Conservation (phyloP, 768 basidiomycete genomes). For the Boletus subcaerulescens region DNA sequence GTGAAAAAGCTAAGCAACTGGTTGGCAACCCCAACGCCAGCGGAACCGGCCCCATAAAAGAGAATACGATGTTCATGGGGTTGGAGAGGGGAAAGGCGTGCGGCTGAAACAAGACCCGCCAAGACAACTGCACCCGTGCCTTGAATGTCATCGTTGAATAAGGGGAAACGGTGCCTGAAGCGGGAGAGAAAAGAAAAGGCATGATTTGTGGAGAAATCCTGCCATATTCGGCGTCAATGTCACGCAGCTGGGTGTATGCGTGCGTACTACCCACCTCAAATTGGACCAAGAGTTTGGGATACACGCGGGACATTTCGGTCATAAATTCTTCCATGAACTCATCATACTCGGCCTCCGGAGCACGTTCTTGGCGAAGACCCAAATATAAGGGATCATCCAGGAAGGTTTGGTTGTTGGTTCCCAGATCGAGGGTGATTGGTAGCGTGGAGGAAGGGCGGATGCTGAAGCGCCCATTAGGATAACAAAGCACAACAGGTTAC, state of each 20-base stretch:
- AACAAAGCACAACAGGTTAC: neutral
- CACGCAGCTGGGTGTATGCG: neutral
- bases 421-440: slow-evolving; percentile 85
- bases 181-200: slow-evolving; percentile 83
- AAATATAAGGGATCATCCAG: slow-evolving; percentile 89
- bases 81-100: slow-evolving; percentile 64
- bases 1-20: slow-evolving; percentile 90
- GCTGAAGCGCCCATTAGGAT: slow-evolving; percentile 34
- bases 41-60: slow-evolving; percentile 90
- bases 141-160: slow-evolving; percentile 92
- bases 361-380: slow-evolving; percentile 71
- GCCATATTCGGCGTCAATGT: neutral
- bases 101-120: slow-evolving; percentile 86
- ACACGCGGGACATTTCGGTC: slow-evolving; percentile 68
- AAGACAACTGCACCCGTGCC: slow-evolving; percentile 91
- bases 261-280: slow-evolving; percentile 56
- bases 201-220: slow-evolving; percentile 92
- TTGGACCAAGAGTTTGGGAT: slow-evolving; percentile 83
- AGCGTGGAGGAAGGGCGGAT: slow-evolving; percentile 76
- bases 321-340: slow-evolving; percentile 95
- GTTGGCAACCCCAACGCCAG: slow-evolving; percentile 89
- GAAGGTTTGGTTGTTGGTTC: slow-evolving; percentile 79
- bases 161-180: slow-evolving; percentile 70
- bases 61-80: slow-evolving; percentile 78
- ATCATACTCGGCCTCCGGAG: slow-evolving; percentile 60